Evolutionary conservation across 805 yeast genomes (phyloP).

Genomic region (Wickerhamomyces mucosus): DNA sequence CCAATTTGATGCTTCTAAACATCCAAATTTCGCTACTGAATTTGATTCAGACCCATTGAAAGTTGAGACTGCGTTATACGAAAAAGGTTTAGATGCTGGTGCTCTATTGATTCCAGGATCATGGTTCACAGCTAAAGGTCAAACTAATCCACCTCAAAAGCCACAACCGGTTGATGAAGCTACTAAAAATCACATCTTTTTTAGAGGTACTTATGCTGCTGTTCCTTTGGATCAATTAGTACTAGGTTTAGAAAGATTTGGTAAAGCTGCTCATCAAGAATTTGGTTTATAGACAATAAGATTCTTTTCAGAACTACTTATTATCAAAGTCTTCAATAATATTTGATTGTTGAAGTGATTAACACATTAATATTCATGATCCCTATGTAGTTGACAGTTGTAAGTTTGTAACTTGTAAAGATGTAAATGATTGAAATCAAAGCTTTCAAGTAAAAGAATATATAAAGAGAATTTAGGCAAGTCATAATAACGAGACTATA

Average conservation of each 20-base stretch:
- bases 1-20: constrained; percentile 64
- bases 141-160: constrained; percentile 47
- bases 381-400: no score
- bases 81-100: constrained; percentile 49
- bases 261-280: constrained; percentile 51
- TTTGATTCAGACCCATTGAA: constrained; percentile 47
- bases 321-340: no score
- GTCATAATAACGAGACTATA: no score
- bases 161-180: constrained; percentile 28
- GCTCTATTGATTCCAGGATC: constrained; percentile 75
- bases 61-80: constrained; percentile 58
- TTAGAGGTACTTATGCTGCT: constrained; percentile 86
- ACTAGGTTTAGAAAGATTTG: constrained; percentile 58
- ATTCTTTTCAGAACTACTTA: no score
- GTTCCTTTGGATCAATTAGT: constrained; percentile 59
- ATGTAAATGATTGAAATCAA: no score
- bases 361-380: no score
- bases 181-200: constrained; percentile 45
- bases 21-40: constrained; percentile 60
- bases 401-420: no score
- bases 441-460: no score
- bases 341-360: no score
- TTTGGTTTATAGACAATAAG: no score
- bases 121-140: constrained; percentile 59
- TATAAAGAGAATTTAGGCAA: no score